Evolutionary conservation across 2,329 filamentous ascomycete species (phyloP).

Genomic region (Aspergillus texensis): DNA sequence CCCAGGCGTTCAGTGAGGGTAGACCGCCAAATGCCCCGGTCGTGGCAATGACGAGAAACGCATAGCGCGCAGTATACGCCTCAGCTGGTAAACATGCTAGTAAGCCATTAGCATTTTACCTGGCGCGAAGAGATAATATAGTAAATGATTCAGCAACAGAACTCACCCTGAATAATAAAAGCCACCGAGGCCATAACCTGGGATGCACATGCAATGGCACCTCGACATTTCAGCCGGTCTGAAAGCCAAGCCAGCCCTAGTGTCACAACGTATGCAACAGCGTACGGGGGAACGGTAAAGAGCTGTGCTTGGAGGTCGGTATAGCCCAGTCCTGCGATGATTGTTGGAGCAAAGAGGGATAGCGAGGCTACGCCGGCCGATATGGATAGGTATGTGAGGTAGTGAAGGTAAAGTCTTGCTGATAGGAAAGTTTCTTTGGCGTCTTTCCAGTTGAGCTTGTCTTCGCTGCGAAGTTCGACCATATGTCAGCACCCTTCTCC

Average conservation of each 20-base stretch:
- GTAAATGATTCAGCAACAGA: background rate
- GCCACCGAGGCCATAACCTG: background rate
- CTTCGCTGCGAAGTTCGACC: background rate
- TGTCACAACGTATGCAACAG: slow-evolving; percentile 19
- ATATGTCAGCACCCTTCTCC: background rate
- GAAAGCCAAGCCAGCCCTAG: slow-evolving; percentile 10
- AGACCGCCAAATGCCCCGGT: slow-evolving; percentile 28
- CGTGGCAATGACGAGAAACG: slow-evolving; percentile 22
- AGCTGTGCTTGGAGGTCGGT: slow-evolving; percentile 20
- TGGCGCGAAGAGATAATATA: background rate
- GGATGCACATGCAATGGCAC: background rate
- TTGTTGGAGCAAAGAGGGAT: slow-evolving; percentile 37
- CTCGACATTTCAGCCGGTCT: slow-evolving; percentile 7
- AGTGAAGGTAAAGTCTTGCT: slow-evolving; percentile 7
- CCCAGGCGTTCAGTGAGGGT: slow-evolving; percentile 30
- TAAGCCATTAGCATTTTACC: background rate
- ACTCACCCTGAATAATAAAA: background rate
- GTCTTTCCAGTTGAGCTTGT: slow-evolving; percentile 12
- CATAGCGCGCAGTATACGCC: slow-evolving; percentile 19
- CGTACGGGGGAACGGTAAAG: slow-evolving; percentile 23
- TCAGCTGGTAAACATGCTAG: background rate
- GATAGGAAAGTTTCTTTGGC: slow-evolving; percentile 5
- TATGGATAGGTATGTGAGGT: slow-evolving; percentile 5
- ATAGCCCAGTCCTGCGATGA: slow-evolving; percentile 24
- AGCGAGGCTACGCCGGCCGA: slow-evolving; percentile 19